phyloP scores from a whole-genome alignment of 2,329 filamentous ascomycete genomes.

The Hymenoscyphus linearis region DNA sequence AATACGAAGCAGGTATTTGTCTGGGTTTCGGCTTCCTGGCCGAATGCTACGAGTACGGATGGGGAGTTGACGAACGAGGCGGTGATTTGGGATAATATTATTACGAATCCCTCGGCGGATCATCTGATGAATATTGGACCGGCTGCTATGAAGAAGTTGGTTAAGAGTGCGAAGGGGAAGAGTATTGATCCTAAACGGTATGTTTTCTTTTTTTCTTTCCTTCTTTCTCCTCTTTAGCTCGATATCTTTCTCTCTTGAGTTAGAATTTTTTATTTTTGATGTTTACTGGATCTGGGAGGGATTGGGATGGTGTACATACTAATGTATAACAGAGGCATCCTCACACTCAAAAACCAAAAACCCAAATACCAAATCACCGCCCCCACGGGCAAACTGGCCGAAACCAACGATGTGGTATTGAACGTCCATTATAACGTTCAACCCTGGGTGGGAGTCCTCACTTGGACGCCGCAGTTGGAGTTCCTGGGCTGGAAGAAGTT shows the following conservation, averaged over 20 bases:
- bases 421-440: slow-evolving; percentile 94
- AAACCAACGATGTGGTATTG: slow-evolving; percentile 67
- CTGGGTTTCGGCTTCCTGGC: slow-evolving; percentile 82
- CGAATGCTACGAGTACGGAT: slow-evolving; percentile 29
- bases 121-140: slow-evolving; percentile 57
- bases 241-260: not conserved
- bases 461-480: slow-evolving; percentile 62
- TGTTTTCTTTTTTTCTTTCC: slow-evolving; percentile 3
- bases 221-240: no score
- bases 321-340: slow-evolving; percentile 52
- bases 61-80: slow-evolving; percentile 53
- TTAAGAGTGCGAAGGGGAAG: slow-evolving; percentile 54
- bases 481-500: slow-evolving; percentile 61
- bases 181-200: slow-evolving; percentile 42
- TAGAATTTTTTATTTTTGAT: slow-evolving; percentile 2
- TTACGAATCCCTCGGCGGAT: slow-evolving; percentile 66
- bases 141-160: slow-evolving; percentile 56
- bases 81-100: slow-evolving; percentile 94
- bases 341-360: slow-evolving; percentile 76
- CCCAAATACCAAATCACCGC: slow-evolving; percentile 98
- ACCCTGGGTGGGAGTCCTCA: slow-evolving; percentile 86
- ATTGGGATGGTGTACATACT: slow-evolving; percentile 4
- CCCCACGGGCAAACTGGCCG: slow-evolving; percentile 71
- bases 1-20: slow-evolving; percentile 99
- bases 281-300: no score